Evolutionary conservation across 2,329 filamentous ascomycete species (phyloP).

Genomic region (Cercospora nicotianae): DNA sequence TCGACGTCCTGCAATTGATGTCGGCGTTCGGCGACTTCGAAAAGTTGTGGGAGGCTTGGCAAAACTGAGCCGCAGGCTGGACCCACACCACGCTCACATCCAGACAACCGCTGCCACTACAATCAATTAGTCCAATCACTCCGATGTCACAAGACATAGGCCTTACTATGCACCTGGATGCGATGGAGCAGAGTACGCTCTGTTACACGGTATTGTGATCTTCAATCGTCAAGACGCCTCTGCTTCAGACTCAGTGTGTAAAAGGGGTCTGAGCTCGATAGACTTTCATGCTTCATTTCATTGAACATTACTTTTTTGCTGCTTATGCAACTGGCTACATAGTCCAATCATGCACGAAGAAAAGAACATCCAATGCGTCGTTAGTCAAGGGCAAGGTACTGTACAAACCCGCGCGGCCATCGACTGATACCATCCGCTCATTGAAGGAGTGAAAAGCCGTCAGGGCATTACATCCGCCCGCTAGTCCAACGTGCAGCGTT

Average conservation of each 20-base stretch:
- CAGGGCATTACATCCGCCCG: constrained; percentile 19
- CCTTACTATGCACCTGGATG: neutral
- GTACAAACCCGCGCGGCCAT: constrained; percentile 19
- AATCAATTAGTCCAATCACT: neutral
- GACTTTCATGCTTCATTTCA: constrained; percentile 12
- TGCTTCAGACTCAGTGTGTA: neutral
- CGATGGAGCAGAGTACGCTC: neutral
- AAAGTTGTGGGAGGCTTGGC: constrained; percentile 9
- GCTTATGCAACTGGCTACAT: constrained; percentile 14
- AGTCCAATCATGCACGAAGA: constrained; percentile 21
- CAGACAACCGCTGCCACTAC: neutral
- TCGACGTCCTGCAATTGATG: neutral
- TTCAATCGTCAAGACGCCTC: neutral
- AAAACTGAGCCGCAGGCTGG: neutral
- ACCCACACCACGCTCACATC: neutral
- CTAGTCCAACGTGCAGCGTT: constrained; percentile 7
- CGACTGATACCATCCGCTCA: constrained; percentile 15
- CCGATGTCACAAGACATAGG: neutral
- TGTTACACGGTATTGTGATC: neutral
- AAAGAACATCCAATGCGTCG: constrained; percentile 13
- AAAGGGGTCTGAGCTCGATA: neutral
- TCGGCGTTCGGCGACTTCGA: constrained; percentile 3
- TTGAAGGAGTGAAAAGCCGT: constrained; percentile 25
- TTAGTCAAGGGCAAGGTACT: constrained; percentile 18
- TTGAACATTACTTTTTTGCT: constrained; percentile 19